Conservation (phyloP, 1,284 basidiomycete species). For the Ceratorhiza oryzae-sativae region DNA sequence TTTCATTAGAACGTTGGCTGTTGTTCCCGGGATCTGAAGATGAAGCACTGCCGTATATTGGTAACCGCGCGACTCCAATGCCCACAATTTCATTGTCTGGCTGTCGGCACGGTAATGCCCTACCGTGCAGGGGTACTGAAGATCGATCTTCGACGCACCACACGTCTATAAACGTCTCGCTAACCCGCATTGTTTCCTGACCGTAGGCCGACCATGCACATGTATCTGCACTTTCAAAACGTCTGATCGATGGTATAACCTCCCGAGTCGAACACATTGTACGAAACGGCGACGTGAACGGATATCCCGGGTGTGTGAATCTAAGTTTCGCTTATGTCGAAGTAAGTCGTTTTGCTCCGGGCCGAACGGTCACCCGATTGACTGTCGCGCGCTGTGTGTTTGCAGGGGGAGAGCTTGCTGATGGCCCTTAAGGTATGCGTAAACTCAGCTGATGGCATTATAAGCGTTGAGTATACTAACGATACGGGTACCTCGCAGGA, state of each 20-base stretch:
- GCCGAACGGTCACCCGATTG: not conserved
- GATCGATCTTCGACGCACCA: conserved; percentile 27
- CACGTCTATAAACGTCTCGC: conserved; percentile 44
- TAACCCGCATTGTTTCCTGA: conserved; percentile 31
- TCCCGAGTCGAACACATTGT: conserved; percentile 88
- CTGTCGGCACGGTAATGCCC: conserved; percentile 67
- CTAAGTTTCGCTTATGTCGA: conserved; percentile 97
- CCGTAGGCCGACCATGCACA: conserved; percentile 82
- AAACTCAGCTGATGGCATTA: not conserved
- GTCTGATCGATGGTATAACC: conserved; percentile 84
- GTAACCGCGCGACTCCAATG: conserved; percentile 27
- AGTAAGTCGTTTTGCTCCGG: conserved; percentile 38
- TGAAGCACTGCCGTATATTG: conserved; percentile 28
- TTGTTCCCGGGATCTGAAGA: conserved; percentile 5
- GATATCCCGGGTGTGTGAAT: conserved; percentile 94
- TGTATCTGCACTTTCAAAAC: conserved; percentile 78
- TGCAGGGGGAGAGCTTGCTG: conserved; percentile 85
- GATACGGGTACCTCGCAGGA: conserved; percentile 60
- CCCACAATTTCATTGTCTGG: conserved; percentile 29
- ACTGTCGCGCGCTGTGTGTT: not conserved
- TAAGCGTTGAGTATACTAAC: conserved; percentile 2
- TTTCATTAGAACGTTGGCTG: not conserved
- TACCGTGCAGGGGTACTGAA: conserved; percentile 91
- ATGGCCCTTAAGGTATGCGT: conserved; percentile 86
- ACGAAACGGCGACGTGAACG: conserved; percentile 89